Evolutionary conservation across 169 alveolate genomes (phyloP).

Genomic region (Babesia microti): DNA sequence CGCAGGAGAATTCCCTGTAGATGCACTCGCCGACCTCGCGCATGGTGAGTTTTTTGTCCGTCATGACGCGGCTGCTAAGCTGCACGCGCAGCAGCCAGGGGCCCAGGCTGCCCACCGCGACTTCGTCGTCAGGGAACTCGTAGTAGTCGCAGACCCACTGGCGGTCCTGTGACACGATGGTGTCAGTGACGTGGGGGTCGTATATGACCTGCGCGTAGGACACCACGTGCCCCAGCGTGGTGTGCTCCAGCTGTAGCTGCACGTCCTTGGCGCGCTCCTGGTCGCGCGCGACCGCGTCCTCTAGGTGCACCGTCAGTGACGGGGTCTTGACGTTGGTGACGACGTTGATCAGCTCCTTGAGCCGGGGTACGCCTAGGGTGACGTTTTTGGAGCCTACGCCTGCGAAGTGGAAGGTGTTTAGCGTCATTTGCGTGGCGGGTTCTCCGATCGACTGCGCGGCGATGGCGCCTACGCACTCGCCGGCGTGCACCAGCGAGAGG

Average conservation of each 20-base stretch:
- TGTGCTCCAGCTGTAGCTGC: constrained; percentile 86
- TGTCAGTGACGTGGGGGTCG: constrained; percentile 90
- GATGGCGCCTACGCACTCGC: constrained; percentile 98
- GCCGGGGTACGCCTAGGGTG: constrained; percentile 97
- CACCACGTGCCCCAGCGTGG: constrained; percentile 86
- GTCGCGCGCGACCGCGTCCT: constrained; percentile 73
- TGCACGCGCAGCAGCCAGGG: constrained; percentile 95
- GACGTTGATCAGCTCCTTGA: constrained; percentile 96
- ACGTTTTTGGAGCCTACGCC: constrained; percentile 99
- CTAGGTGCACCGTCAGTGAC: constrained; percentile 82
- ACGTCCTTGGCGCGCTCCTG: constrained; percentile 85
- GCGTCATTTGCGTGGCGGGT: constrained; percentile 99
- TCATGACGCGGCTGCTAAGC: constrained; percentile 83
- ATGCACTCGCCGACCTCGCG: constrained; percentile 82
- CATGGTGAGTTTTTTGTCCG: constrained; percentile 91
- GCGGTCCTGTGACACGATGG: constrained; percentile 85
- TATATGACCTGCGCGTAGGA: constrained; percentile 85
- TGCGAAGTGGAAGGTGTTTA: constrained; percentile 99
- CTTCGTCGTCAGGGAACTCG: constrained; percentile 89
- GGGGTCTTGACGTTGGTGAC: constrained; percentile 98
- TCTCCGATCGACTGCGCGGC: constrained; percentile 99
- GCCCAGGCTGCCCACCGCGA: constrained; percentile 64
- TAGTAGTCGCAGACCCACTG: constrained; percentile 87
- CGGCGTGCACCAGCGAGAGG: constrained; percentile 93
- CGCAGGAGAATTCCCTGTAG: constrained; percentile 74